Percentiles rank a stretch among this genome's conserved stretches.
These are phyloP conservation scores for Allium sativum DNA, from an alignment of 106 monocot genomes.

Conservation along the genomic window DNA sequence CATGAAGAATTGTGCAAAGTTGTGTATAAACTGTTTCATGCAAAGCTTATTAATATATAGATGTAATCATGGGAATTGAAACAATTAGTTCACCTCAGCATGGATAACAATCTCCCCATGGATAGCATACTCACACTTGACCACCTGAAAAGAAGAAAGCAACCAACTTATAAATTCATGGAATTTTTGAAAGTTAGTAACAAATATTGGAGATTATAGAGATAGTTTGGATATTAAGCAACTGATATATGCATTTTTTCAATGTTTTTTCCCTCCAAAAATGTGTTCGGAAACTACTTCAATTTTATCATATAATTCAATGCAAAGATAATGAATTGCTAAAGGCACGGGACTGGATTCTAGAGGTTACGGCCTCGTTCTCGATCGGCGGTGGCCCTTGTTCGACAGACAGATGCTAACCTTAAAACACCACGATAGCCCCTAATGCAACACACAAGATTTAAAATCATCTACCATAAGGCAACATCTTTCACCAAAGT, in stretches of 20 bases:
- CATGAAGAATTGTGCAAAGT: neutral
- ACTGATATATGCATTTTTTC: no score
- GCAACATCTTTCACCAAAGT: no score
- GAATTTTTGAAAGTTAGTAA: neutral
- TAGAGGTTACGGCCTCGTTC: no score
- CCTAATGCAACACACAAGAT: no score
- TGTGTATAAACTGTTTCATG: no score
- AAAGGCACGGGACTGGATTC: neutral
- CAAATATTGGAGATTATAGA: neutral
- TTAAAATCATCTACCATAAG: no score
- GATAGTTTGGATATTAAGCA: no score
- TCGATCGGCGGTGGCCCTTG: no score
- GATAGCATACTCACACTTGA: conserved; percentile 70
- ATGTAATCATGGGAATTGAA: neutral
- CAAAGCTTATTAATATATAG: neutral
- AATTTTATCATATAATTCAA: neutral
- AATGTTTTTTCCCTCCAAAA: neutral
- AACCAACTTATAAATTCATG: conserved; percentile 4
- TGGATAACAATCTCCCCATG: conserved; percentile 60
- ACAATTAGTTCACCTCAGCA: conserved; percentile 38
- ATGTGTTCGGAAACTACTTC: neutral
- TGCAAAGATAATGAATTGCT: neutral
- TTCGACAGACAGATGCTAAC: no score
- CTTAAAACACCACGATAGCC: no score
- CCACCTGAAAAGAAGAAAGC: conserved; percentile 25